Conservation (phyloP, 768 basidiomycete species). For the Leucosporidium scottii region DNA sequence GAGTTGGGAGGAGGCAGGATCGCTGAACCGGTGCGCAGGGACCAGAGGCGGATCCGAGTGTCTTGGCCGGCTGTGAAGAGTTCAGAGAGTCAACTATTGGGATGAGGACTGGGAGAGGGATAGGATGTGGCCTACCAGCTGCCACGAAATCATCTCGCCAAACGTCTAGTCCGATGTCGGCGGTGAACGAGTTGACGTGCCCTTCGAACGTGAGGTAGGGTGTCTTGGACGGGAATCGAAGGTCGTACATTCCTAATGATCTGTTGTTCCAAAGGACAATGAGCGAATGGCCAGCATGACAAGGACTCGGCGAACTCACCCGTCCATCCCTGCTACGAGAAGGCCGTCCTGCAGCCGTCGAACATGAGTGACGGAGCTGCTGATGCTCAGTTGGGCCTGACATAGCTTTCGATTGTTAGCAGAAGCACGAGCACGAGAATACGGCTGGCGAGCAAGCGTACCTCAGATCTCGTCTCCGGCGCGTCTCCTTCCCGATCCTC, state of each 20-base stretch:
- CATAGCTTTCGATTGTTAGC: too few species aligned
- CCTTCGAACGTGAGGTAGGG: conserved; percentile 11
- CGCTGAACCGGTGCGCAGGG: conserved; percentile 18
- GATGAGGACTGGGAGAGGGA: background rate
- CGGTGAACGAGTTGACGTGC: conserved; percentile 18
- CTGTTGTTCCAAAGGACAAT: background rate
- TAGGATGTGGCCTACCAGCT: conserved; percentile 1
- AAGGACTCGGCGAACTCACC: conserved; percentile 4
- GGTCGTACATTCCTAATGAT: conserved; percentile 21
- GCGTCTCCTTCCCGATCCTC: background rate
- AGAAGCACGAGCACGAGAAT: background rate
- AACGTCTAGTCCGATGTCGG: conserved; percentile 17
- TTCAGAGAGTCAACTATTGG: background rate
- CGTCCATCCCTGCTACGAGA: conserved; percentile 15
- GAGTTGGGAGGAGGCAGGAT: background rate
- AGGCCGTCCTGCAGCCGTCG: conserved; percentile 4
- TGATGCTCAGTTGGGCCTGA: background rate
- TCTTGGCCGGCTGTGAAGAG: background rate
- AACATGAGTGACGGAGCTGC: conserved; percentile 19
- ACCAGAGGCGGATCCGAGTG: conserved; percentile 26
- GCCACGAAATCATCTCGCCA: conserved; percentile 24
- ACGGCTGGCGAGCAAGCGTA: conserved; percentile 7
- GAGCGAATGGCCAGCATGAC: background rate
- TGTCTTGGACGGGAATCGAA: conserved; percentile 1
- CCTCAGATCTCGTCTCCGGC: conserved; percentile 6